Evolutionary conservation across 225 moss, liverwort and hornwort species (phyloP).

Genomic region (Pleurozium schreberi): DNA sequence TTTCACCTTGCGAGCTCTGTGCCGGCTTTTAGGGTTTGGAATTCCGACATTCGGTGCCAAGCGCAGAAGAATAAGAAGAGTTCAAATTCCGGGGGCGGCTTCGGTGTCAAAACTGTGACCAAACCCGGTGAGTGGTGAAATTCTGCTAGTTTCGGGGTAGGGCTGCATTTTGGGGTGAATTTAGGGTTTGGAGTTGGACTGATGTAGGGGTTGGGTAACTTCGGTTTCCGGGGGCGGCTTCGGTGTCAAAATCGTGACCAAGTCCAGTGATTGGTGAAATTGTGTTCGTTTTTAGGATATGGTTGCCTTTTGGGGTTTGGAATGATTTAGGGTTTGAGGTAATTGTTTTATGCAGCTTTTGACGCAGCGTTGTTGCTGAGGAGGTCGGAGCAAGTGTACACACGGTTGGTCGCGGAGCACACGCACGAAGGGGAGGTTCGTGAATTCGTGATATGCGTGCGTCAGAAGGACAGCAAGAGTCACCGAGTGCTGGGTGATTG

Average conservation of each 20-base stretch:
- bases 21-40: not conserved
- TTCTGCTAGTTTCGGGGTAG: not conserved
- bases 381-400: conserved; percentile 80
- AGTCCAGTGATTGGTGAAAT: not conserved
- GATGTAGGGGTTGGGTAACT: not conserved
- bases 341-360: conserved; percentile 10
- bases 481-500: conserved; percentile 67
- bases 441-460: conserved; percentile 88
- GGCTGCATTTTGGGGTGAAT: not conserved
- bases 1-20: not conserved
- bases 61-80: conserved; percentile 34
- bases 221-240: not conserved
- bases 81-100: conserved; percentile 44
- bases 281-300: not conserved
- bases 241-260: not conserved
- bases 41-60: conserved; percentile 5
- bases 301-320: not conserved
- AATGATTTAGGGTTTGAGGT: not conserved
- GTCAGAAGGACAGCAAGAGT: conserved; percentile 51
- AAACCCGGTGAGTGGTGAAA: conserved; percentile 44
- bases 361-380: conserved; percentile 73
- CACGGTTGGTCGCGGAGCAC: conserved; percentile 56
- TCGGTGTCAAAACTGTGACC: conserved; percentile 49
- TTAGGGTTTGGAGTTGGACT: not conserved
- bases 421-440: conserved; percentile 73